Evolutionary conservation across 2,329 filamentous ascomycete genomes (phyloP).

Genomic region (Alternaria dauci): DNA sequence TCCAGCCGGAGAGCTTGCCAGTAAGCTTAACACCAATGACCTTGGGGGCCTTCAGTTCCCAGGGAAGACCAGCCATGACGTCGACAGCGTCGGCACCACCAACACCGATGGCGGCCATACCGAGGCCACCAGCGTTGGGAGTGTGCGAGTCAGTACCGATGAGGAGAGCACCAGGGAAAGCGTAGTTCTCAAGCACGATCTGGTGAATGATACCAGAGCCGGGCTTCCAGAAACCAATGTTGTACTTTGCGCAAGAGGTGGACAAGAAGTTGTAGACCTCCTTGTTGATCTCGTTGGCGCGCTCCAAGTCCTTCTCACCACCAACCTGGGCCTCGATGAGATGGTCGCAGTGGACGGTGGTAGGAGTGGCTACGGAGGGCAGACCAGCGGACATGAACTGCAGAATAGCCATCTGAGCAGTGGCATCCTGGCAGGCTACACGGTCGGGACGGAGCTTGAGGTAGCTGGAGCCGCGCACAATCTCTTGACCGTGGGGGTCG

Average conservation of each 20-base stretch:
- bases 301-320: conserved; percentile 89
- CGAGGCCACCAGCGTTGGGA: conserved; percentile 94
- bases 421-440: conserved; percentile 99
- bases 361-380: conserved; percentile 91
- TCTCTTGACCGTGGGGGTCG: conserved; percentile 94
- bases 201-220: conserved; percentile 99
- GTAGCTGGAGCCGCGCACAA: conserved; percentile 94
- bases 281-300: conserved; percentile 94
- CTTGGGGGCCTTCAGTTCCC: conserved; percentile 98
- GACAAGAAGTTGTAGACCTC: conserved; percentile 99
- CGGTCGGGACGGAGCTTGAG: conserved; percentile 96
- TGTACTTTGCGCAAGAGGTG: conserved; percentile 95
- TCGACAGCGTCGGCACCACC: conserved; percentile 98
- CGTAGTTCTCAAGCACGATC: conserved; percentile 98
- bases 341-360: conserved; percentile 98
- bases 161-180: conserved; percentile 96
- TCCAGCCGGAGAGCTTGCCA: conserved; percentile 88
- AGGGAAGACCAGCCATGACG: conserved; percentile 95
- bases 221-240: conserved; percentile 99
- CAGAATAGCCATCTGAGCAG: conserved; percentile 98
- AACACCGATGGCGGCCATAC: conserved; percentile 94
- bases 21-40: conserved; percentile 96
- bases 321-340: conserved; percentile 98
- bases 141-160: conserved; percentile 99
- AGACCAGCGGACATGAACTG: conserved; percentile 99